Percentiles rank a stretch among this genome's conserved stretches.
Conservation (phyloP, 2,329 filamentous ascomycete species). For the Seiridium unicorne region DNA sequence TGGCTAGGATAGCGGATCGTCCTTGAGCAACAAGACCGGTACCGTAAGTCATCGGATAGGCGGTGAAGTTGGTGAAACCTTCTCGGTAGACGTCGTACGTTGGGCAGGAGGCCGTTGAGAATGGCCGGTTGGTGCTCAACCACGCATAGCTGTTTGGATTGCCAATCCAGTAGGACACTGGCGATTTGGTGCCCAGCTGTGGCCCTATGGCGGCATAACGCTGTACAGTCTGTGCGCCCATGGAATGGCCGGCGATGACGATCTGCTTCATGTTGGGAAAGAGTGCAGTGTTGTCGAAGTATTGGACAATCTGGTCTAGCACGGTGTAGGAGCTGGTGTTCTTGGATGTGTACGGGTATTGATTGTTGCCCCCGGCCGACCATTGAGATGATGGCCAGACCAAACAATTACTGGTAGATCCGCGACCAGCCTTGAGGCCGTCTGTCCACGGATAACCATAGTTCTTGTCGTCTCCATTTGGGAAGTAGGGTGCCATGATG, state of each 20-base stretch:
- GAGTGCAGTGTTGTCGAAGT: not conserved
- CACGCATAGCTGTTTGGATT: slow-evolving; percentile 6
- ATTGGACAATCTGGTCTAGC: slow-evolving; percentile 6
- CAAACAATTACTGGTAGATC: not conserved
- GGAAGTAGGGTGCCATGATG: slow-evolving; percentile 4
- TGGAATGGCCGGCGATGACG: slow-evolving; percentile 3
- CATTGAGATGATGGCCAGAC: not conserved
- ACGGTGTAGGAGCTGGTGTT: slow-evolving; percentile 1
- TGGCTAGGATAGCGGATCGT: not conserved
- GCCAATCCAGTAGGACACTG: slow-evolving; percentile 1
- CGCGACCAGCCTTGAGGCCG: not conserved
- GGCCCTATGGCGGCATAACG: slow-evolving; percentile 5
- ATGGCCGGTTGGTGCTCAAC: slow-evolving; percentile 1
- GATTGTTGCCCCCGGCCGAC: slow-evolving; percentile 7
- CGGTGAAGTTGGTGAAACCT: not conserved
- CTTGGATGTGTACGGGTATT: not conserved
- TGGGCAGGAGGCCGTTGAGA: slow-evolving; percentile 3
- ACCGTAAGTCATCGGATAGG: slow-evolving; percentile 3
- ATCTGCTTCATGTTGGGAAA: slow-evolving; percentile 9
- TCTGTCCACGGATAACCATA: slow-evolving; percentile 3
- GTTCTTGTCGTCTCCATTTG: slow-evolving; percentile 1
- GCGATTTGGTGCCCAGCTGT: not conserved
- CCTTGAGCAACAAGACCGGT: not conserved
- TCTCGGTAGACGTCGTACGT: slow-evolving; percentile 1
- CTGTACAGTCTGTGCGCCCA: slow-evolving; percentile 5